Conservation (phyloP, 305 asterid species). For the Fraxinus xanthoxyloides region DNA sequence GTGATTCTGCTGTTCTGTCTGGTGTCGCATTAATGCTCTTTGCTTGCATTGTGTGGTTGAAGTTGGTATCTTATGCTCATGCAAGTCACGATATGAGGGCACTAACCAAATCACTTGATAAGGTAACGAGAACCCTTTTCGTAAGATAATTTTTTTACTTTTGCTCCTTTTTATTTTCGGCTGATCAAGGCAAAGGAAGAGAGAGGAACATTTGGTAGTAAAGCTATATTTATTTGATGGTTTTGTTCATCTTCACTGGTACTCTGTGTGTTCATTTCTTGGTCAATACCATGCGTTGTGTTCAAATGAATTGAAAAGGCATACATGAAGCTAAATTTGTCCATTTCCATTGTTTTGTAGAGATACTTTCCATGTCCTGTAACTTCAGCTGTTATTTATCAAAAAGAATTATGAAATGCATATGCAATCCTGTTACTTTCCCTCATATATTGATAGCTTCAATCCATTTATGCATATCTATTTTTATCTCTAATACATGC, state of each 20-base stretch:
- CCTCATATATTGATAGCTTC: background rate
- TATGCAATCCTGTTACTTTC: background rate
- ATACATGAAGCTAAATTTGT: background rate
- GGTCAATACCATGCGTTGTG: background rate
- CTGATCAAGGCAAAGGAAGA: background rate
- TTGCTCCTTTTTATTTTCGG: background rate
- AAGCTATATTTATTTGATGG: background rate
- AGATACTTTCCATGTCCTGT: background rate
- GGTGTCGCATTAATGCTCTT: conserved; percentile 80
- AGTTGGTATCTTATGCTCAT: conserved; percentile 93
- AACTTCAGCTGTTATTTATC: background rate
- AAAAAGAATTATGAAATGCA: background rate
- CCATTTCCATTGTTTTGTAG: conserved; percentile 3
- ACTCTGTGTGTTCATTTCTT: background rate
- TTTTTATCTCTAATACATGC: background rate
- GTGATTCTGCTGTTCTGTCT: conserved; percentile 89
- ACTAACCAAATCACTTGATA: conserved; percentile 63
- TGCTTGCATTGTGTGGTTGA: conserved; percentile 87
- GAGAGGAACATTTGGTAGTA: background rate
- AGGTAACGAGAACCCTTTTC: conserved; percentile 44
- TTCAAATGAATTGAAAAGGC: background rate
- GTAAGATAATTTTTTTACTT: background rate
- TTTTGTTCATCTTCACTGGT: background rate
- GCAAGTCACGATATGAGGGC: conserved; percentile 82
- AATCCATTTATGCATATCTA: background rate